phyloP scores from a whole-genome alignment of 495 filamentous ascomycete genomes.

The Lepraria neglecta region DNA sequence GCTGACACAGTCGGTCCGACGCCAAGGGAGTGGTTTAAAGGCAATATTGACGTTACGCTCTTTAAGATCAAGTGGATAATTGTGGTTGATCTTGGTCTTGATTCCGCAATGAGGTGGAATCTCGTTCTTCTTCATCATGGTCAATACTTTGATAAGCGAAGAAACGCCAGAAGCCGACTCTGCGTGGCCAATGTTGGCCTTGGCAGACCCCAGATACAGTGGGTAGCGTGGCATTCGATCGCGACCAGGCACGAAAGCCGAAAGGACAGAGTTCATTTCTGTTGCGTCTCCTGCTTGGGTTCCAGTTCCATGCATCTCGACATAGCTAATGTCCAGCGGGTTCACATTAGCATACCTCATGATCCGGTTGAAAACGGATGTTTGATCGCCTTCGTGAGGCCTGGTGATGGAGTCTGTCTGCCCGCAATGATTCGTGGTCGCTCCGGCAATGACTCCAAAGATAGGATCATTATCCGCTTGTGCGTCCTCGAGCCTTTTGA shows the following conservation, averaged over 20 bases:
- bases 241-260: not conserved
- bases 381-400: conserved; percentile 63
- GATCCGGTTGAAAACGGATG: not conserved
- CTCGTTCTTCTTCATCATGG: conserved; percentile 78
- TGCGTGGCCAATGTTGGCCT: conserved; percentile 85
- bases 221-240: no score
- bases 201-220: conserved; percentile 36
- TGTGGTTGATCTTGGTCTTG: conserved; percentile 74
- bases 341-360: no score
- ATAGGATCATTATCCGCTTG: conserved; percentile 68
- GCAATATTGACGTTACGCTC: conserved; percentile 73
- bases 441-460: conserved; percentile 57
- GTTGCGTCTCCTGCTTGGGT: not conserved
- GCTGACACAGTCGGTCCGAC: not conserved
- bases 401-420: conserved; percentile 75
- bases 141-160: conserved; percentile 72
- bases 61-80: conserved; percentile 67
- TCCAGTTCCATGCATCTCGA: not conserved
- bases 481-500: conserved; percentile 73
- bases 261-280: not conserved
- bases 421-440: conserved; percentile 69
- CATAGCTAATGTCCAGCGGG: not conserved
- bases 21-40: conserved; percentile 52
- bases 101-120: conserved; percentile 89
- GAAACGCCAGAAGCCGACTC: conserved; percentile 84